These are phyloP conservation scores for Cyberlindnera petersonii DNA, from an alignment of 805 yeast genomes.

Conservation along the genomic window DNA sequence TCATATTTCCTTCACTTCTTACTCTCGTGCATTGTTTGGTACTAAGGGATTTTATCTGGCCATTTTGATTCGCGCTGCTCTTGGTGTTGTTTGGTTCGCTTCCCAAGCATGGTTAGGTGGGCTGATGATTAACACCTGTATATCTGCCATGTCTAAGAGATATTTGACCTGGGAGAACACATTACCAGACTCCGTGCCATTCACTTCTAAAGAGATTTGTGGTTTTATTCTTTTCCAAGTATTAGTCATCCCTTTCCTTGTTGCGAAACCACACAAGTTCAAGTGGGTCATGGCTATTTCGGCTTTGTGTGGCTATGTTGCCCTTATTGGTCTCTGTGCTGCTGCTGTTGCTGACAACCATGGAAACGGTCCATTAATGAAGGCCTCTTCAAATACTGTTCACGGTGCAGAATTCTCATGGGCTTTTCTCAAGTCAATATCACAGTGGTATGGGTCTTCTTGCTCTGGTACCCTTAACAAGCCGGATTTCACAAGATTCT, in stretches of 20 bases:
- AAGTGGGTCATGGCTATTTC: slow-evolving; percentile 1
- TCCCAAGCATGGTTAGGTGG: slow-evolving; percentile 12
- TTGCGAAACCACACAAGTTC: slow-evolving; percentile 4
- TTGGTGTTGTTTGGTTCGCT: slow-evolving; percentile 21
- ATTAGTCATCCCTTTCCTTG: slow-evolving; percentile 1
- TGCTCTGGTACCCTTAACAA: slow-evolving; percentile 36
- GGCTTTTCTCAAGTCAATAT: slow-evolving; percentile 36
- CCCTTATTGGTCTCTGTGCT: slow-evolving; percentile 5
- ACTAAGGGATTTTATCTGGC: slow-evolving; percentile 41
- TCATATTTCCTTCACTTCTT: slow-evolving; percentile 45
- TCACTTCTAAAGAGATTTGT: slow-evolving; percentile 5
- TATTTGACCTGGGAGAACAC: slow-evolving; percentile 8
- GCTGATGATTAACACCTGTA: slow-evolving; percentile 4
- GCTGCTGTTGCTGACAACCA: slow-evolving; percentile 8
- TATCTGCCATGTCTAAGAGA: background rate
- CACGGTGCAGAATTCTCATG: slow-evolving; percentile 27
- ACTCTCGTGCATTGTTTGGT: slow-evolving; percentile 45
- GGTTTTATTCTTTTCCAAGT: slow-evolving; percentile 7
- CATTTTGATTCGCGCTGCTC: slow-evolving; percentile 36
- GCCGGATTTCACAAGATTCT: slow-evolving; percentile 38
- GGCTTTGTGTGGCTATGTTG: background rate
- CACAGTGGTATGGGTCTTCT: slow-evolving; percentile 37
- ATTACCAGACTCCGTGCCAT: slow-evolving; percentile 8
- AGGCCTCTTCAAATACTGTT: slow-evolving; percentile 3
- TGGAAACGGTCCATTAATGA: slow-evolving; percentile 8